Evolutionary conservation across 345 rosid genomes (phyloP).

Genomic region (Geranium rotundifolium): DNA sequence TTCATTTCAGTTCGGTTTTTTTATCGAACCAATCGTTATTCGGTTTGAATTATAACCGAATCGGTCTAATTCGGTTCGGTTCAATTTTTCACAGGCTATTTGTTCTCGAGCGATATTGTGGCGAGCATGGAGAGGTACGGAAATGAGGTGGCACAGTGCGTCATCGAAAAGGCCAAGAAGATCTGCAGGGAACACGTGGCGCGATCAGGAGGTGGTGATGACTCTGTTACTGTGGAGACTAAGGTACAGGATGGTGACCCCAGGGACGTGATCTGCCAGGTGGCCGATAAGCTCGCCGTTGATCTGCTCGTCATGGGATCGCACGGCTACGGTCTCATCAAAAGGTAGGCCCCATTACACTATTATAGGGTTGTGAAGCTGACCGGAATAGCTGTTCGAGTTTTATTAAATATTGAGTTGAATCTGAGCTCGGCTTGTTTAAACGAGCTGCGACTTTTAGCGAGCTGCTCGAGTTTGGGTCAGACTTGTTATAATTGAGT

Average conservation of each 20-base stretch:
- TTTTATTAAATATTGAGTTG: no score
- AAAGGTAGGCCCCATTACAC: constrained; percentile 22
- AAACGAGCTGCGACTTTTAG: no score
- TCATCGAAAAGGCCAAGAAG: constrained; percentile 38
- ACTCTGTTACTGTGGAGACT: constrained; percentile 33
- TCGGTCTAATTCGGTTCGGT: no score
- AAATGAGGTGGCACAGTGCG: constrained; percentile 27
- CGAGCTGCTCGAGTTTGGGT: no score
- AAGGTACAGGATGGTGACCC: constrained; percentile 37
- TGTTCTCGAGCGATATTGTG: constrained; percentile 44
- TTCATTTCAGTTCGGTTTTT: no score
- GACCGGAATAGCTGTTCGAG: no score
- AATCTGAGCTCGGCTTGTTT: no score
- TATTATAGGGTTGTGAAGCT: no score
- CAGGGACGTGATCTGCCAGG: constrained; percentile 48
- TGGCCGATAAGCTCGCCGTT: constrained; percentile 32
- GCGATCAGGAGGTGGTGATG: constrained; percentile 15
- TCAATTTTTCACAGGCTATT: constrained; percentile 23
- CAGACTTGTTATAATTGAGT: no score
- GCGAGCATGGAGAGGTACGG: constrained; percentile 37
- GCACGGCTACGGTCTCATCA: constrained; percentile 51
- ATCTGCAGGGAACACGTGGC: constrained; percentile 20
- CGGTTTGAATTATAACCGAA: no score
- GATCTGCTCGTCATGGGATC: constrained; percentile 53
- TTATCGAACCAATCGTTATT: no score